Evolutionary conservation across 2,329 filamentous ascomycete species (phyloP), one percentile per base, ranked within the genome.

Genomic region (Leptographium radiaticola): DNA sequence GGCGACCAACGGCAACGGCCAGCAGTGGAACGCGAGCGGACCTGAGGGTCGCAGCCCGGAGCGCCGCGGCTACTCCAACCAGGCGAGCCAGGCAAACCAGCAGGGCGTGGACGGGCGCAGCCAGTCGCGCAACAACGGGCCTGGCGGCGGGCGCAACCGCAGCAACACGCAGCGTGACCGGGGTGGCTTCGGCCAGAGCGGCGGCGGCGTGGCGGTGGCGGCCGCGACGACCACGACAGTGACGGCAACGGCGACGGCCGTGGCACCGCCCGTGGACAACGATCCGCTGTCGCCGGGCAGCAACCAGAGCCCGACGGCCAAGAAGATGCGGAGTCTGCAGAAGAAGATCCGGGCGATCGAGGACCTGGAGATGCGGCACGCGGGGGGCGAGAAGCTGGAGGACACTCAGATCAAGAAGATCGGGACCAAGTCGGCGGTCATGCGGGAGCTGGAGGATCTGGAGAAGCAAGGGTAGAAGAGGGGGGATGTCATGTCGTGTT

Each of bases 351-450:
- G 93, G 20, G 93, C 93, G 12, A 98, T 98, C 65, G 93, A 98
- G 66, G 93, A 98, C 67, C 74, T 98, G 57, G 95, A 97, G 75
- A 96, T 97, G 90, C 83, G 93, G 54, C 83, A 90, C 60, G 93
- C 91, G 3, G 84, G 86, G 38, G 91, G 91, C 6, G 93, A 98
- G 76, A 97, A 96, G 76, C 74, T 98, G 57, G 93, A 98, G 72
- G 91, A 96, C 65, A 98, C 93, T 36, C 93, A 98, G 73, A 83
- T 98, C 70, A 94, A 95, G 77, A 98, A 98, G 79, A 98, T 98
- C 62, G 80, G 81, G 54, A 97, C 89, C 25, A 95, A 97, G 73
- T 75, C 83, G 49, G 71, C 79, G 16, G 91, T 98, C 55, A 76
- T 90, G 58, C 88, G 86, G 70, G 93, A 98, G 71, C 73, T 98